Base-by-base conservation (phyloP, 2,329 filamentous ascomycete species). In the Calonectria fujianensis region DNA sequence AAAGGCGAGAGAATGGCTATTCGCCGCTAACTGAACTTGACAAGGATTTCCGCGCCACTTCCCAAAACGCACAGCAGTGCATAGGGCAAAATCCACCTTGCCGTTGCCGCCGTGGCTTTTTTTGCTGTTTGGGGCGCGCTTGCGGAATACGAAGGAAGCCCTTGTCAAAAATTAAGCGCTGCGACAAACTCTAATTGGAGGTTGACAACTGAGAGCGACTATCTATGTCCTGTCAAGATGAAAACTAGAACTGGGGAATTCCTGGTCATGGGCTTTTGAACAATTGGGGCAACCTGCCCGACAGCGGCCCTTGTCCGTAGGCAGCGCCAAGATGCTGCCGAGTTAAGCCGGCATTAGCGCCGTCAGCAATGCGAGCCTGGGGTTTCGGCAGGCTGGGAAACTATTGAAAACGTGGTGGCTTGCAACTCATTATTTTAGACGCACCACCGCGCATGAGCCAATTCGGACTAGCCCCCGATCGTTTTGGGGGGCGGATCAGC, bases 391-490 rank as follows among this genome's bases (percentile, higher is more conserved):
- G 45, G 45, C 45, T 48, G 41, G 41, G 7, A 45, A 48, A 24
- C 45, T 24, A 48, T 48, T 24, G 45, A 48, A 48, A 48, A 48
- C 45, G 45, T 48, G 45, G 45, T 48, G 45, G 45, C 45, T 48
- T 48, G 45, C 45, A 48, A 13, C 8, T 24, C n/a, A 13, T 24
- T 24, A 48, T 24, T 48, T 48, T 24, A 48, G 45, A 24, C 9
- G 45, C 45, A n/a, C 45, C 45, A 24, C n/a, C n/a, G 13, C n/a
- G 45, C 45, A 24, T 13, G 45, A 13, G 6, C 45, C 45, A 11
- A 48, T 48, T 24, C 20, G 45, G 45, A 10, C n/a, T 48, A 48
- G 45, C 32, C 32, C 4, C 20, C n/a, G 2, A 18, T 8, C 18
- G 3, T 9, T n/a, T 41, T 16, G 39, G 41, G 16, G 41, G 10